Percentiles rank a stretch among this genome's conserved stretches.
Evolutionary conservation across 208 protist genomes (phyloP).

Genomic region (Zelonia costaricensis): DNA sequence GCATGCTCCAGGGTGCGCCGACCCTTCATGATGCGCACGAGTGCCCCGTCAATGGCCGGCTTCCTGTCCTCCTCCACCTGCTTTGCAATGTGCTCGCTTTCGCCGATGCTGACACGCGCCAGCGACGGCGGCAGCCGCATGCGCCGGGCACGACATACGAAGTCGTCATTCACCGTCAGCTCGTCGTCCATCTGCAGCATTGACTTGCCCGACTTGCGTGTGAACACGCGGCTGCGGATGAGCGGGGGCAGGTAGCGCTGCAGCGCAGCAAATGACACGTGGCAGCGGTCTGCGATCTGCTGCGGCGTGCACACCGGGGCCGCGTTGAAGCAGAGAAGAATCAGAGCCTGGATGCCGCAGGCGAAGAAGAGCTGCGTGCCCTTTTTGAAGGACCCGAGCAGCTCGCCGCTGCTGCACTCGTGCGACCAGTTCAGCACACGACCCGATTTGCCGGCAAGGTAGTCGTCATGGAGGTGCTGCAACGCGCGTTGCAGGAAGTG

Average conservation of each 20-base stretch:
- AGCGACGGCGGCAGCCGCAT: constrained; percentile 54
- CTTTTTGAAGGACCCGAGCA: constrained; percentile 53
- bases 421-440: constrained; percentile 82
- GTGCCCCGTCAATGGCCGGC: constrained; percentile 76
- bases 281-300: constrained; percentile 19
- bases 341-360: constrained; percentile 67
- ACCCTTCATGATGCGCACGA: constrained; percentile 90
- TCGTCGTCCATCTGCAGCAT: constrained; percentile 37
- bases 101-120: constrained; percentile 35
- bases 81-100: constrained; percentile 45
- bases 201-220: constrained; percentile 26
- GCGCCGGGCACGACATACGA: constrained; percentile 50
- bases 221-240: constrained; percentile 23
- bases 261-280: constrained; percentile 18
- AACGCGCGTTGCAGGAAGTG: constrained; percentile 46
- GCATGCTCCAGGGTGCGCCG: constrained; percentile 64
- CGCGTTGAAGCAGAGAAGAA: constrained; percentile 81
- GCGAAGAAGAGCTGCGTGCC: constrained; percentile 52
- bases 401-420: constrained; percentile 71
- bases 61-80: constrained; percentile 75
- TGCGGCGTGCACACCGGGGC: constrained; percentile 29
- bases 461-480: constrained; percentile 50
- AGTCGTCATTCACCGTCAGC: constrained; percentile 66
- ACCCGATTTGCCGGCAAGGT: constrained; percentile 61
- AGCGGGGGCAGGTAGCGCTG: constrained; percentile 29